These are phyloP conservation scores for Clavispora vitiphila DNA, from an alignment of 805 yeast genomes.

Conservation along the genomic window DNA sequence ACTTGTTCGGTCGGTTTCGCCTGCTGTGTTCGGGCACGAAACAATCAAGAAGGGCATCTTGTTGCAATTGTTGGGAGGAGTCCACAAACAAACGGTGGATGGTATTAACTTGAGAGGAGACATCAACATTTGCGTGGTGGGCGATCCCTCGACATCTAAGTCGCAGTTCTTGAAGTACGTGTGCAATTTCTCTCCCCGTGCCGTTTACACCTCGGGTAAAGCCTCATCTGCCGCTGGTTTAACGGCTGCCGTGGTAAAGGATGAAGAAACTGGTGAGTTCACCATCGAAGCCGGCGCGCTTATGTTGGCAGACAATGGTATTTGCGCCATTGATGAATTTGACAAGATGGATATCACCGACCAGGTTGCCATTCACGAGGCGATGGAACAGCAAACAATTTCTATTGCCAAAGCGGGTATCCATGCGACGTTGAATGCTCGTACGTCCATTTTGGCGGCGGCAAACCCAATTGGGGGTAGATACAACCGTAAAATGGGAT, in stretches of 20 bases:
- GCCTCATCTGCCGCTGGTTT: constrained; percentile 98
- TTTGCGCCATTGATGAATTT: constrained; percentile 97
- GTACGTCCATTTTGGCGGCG: constrained; percentile 96
- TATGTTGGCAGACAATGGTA: constrained; percentile 97
- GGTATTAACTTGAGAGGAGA: constrained; percentile 96
- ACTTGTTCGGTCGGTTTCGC: constrained; percentile 84
- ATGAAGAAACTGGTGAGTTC: constrained; percentile 94
- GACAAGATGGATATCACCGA: constrained; percentile 95
- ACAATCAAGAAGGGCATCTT: constrained; percentile 87
- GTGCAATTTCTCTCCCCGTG: constrained; percentile 84
- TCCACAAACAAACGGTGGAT: constrained; percentile 87
- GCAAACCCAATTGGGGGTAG: constrained; percentile 98
- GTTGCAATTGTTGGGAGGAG: constrained; percentile 89
- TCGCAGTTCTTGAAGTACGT: constrained; percentile 95
- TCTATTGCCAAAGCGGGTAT: constrained; percentile 98
- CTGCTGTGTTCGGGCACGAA: constrained; percentile 95
- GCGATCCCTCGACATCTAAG: constrained; percentile 96
- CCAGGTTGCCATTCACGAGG: constrained; percentile 98
- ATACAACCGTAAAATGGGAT: constrained; percentile 79
- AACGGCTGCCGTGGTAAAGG: constrained; percentile 96
- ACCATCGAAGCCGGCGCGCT: constrained; percentile 98
- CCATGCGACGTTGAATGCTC: constrained; percentile 94
- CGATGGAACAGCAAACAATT: constrained; percentile 99
- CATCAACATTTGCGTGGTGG: constrained; percentile 92
- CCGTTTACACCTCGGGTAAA: constrained; percentile 95